These are phyloP conservation scores for Hydrangea macrophylla DNA, from an alignment of 148 eudicot species.

Conservation along the genomic window DNA sequence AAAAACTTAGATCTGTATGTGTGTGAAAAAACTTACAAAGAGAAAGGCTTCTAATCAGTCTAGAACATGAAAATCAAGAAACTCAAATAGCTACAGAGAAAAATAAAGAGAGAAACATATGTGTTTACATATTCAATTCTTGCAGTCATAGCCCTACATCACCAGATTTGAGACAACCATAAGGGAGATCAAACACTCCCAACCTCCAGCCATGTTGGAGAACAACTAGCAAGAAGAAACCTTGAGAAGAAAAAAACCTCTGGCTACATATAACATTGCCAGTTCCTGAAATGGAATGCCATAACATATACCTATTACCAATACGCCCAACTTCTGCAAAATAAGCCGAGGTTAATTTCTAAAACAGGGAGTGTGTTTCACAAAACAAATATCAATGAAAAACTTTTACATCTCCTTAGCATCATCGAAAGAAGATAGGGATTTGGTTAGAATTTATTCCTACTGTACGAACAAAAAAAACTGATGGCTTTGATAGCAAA, in stretches of 20 bases:
- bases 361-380: background rate
- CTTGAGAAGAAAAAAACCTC: slow-evolving; percentile 46
- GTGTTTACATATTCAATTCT: too few relatives aligned
- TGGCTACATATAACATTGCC: slow-evolving; percentile 77
- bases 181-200: too few relatives aligned
- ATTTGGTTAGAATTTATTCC: too few relatives aligned
- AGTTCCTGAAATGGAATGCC: slow-evolving; percentile 89
- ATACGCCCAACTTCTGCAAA: slow-evolving; percentile 88
- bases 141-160: too few relatives aligned
- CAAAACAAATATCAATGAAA: slow-evolving; percentile 2
- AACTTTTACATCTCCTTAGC: background rate
- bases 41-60: too few relatives aligned
- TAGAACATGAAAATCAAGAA: too few relatives aligned
- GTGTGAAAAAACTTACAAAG: too few relatives aligned
- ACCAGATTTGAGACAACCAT: too few relatives aligned
- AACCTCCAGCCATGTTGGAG: slow-evolving; percentile 1
- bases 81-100: too few relatives aligned
- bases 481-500: background rate
- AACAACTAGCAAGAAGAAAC: background rate
- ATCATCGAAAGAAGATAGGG: background rate
- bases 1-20: too few relatives aligned
- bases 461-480: background rate
- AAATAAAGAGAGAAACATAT: too few relatives aligned
- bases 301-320: slow-evolving; percentile 89
- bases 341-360: background rate